Evolutionary conservation across 2,329 filamentous ascomycete genomes (phyloP).

Genomic region (Penicillium olsonii): DNA sequence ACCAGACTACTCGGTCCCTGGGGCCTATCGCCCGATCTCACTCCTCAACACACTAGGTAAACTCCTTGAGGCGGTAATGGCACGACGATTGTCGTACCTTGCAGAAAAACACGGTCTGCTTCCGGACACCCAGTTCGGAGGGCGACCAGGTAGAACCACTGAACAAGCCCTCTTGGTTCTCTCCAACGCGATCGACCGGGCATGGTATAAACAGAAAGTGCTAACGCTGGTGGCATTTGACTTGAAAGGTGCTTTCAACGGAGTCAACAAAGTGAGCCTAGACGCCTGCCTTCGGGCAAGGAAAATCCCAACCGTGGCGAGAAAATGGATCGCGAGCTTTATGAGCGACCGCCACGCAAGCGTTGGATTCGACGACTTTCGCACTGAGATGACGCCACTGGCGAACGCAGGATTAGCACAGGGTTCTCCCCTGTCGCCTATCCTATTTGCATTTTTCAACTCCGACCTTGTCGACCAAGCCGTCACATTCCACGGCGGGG

Average conservation of each 20-base stretch:
- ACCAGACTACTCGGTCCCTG: conserved; percentile 24
- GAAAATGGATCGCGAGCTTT: conserved; percentile 22
- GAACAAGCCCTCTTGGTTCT: conserved; percentile 15
- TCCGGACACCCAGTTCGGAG: conserved; percentile 17
- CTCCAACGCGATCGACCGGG: conserved; percentile 10
- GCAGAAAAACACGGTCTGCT: conserved; percentile 14
- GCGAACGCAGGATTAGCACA: conserved; percentile 20
- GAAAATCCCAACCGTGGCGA: conserved; percentile 3
- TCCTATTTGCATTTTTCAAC: conserved; percentile 37
- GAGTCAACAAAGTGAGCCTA: conserved; percentile 11
- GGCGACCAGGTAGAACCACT: conserved; percentile 14
- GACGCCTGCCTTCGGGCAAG: conserved; percentile 6
- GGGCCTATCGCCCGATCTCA: conserved; percentile 30
- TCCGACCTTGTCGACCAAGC: conserved; percentile 36
- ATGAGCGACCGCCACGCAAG: conserved; percentile 13
- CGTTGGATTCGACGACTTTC: conserved; percentile 20
- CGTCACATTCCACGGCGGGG: conserved; percentile 21
- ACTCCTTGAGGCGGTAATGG: conserved; percentile 22
- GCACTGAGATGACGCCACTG: conserved; percentile 4
- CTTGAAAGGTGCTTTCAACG: conserved; percentile 12
- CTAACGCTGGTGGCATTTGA: conserved; percentile 7
- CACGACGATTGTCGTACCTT: conserved; percentile 11
- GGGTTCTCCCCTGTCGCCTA: conserved; percentile 36
- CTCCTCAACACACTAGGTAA: conserved; percentile 27
- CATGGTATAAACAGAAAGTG: conserved; percentile 3